These are phyloP conservation scores for Boletus reticuloceps DNA, from an alignment of 768 basidiomycete species.

Conservation along the genomic window DNA sequence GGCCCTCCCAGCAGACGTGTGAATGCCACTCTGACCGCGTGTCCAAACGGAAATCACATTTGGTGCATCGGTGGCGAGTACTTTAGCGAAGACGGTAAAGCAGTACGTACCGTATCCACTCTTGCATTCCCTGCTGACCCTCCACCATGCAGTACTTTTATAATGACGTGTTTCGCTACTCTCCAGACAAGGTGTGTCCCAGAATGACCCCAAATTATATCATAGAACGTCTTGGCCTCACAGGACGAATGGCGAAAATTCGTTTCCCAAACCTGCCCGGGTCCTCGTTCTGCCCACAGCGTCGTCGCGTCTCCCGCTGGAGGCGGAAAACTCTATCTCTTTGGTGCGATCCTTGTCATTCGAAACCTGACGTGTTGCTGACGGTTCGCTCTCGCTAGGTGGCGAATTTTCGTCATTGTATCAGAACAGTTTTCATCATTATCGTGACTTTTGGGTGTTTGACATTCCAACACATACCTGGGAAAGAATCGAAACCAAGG, in stretches of 20 bases:
- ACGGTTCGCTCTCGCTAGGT: slow-evolving; percentile 37
- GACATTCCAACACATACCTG: slow-evolving; percentile 75
- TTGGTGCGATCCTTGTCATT: slow-evolving; percentile 45
- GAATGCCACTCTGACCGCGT: slow-evolving; percentile 78
- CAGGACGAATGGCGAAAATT: slow-evolving; percentile 90
- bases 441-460: slow-evolving; percentile 87
- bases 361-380: not conserved
- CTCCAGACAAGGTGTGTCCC: slow-evolving; percentile 65
- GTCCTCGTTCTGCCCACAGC: slow-evolving; percentile 85
- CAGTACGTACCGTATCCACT: slow-evolving; percentile 41
- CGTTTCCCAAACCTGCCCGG: slow-evolving; percentile 80
- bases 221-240: not conserved
- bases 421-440: slow-evolving; percentile 86
- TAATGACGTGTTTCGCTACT: slow-evolving; percentile 84
- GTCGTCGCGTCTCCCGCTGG: slow-evolving; percentile 68
- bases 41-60: slow-evolving; percentile 76
- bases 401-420: slow-evolving; percentile 85
- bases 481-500: slow-evolving; percentile 87
- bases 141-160: slow-evolving; percentile 66
- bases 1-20: slow-evolving; percentile 82
- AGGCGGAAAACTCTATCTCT: slow-evolving; percentile 86
- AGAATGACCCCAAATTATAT: not conserved
- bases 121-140: not conserved
- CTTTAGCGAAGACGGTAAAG: slow-evolving; percentile 82
- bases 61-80: slow-evolving; percentile 88